Conservation (phyloP, 2,329 filamentous ascomycete species). For the Truncatella angustata region DNA sequence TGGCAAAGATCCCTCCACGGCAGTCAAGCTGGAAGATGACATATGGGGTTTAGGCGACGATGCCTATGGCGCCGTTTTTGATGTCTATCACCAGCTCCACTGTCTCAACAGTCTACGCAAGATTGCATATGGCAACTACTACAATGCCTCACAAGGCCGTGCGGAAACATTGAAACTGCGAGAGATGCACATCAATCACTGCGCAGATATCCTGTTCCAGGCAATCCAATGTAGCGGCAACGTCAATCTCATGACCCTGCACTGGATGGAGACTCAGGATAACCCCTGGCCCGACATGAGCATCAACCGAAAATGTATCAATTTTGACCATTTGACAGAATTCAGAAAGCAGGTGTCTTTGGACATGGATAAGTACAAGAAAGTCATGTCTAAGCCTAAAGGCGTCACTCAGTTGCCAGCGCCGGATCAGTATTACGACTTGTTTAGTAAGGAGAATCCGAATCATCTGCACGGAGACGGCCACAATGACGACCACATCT, state of each 20-base stretch:
- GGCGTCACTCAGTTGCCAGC: constrained; percentile 10
- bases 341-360: constrained; percentile 19
- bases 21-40: constrained; percentile 25
- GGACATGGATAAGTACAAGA: constrained; percentile 19
- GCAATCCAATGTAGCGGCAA: constrained; percentile 32
- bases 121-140: constrained; percentile 23
- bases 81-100: constrained; percentile 21
- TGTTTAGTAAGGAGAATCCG: constrained; percentile 11
- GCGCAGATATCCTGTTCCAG: constrained; percentile 33
- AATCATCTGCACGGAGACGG: constrained; percentile 13
- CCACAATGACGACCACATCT: constrained; percentile 13
- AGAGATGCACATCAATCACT: constrained; percentile 31
- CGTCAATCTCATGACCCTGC: constrained; percentile 31
- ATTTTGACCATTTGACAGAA: constrained; percentile 19
- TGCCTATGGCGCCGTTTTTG: constrained; percentile 26
- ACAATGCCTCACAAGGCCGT: constrained; percentile 12
- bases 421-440: constrained; percentile 12
- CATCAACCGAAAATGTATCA: constrained; percentile 31
- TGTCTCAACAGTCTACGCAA: constrained; percentile 20
- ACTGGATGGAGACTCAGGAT: constrained; percentile 29
- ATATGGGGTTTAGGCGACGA: constrained; percentile 30
- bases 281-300: constrained; percentile 32
- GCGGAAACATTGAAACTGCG: constrained; percentile 9
- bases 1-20: constrained; percentile 28
- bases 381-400: constrained; percentile 17